Percentiles rank a stretch among this genome's conserved stretches.
phyloP scores from a whole-genome alignment of 169 alveolate genomes.

The Plasmodium relictum region DNA sequence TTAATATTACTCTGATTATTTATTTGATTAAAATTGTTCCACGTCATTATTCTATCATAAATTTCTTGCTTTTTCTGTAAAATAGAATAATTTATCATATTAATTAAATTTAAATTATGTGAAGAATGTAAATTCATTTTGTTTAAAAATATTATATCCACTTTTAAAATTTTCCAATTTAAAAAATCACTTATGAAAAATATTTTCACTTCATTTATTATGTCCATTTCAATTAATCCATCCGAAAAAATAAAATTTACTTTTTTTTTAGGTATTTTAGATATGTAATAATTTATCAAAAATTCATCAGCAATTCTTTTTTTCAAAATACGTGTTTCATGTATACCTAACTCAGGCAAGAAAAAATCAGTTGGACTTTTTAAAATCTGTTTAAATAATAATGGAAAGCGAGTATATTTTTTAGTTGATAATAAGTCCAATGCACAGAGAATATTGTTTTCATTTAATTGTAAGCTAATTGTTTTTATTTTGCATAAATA shows the following conservation, averaged over 20 bases:
- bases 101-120: slow-evolving; percentile 18
- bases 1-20: neutral
- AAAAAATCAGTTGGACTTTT: slow-evolving; percentile 17
- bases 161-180: slow-evolving; percentile 32
- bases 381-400: slow-evolving; percentile 27
- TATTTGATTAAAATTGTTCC: neutral
- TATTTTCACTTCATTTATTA: slow-evolving; percentile 40
- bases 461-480: slow-evolving; percentile 34
- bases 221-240: slow-evolving; percentile 52
- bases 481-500: slow-evolving; percentile 42
- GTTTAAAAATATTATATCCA: slow-evolving; percentile 15
- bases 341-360: slow-evolving; percentile 6
- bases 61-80: slow-evolving; percentile 10
- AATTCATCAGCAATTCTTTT: slow-evolving; percentile 55
- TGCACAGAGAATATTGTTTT: slow-evolving; percentile 39
- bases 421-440: slow-evolving; percentile 37
- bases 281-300: slow-evolving; percentile 43
- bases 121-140: slow-evolving; percentile 30
- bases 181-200: slow-evolving; percentile 52
- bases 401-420: slow-evolving; percentile 54
- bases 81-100: slow-evolving; percentile 17
- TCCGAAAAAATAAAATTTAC: slow-evolving; percentile 38
- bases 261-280: slow-evolving; percentile 62
- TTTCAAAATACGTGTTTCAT: slow-evolving; percentile 37
- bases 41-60: neutral